Evolutionary conservation across 192 early-diverging fungal species (phyloP), one percentile per base, ranked within the genome.

Genomic region (Gonapodya sp.): DNA sequence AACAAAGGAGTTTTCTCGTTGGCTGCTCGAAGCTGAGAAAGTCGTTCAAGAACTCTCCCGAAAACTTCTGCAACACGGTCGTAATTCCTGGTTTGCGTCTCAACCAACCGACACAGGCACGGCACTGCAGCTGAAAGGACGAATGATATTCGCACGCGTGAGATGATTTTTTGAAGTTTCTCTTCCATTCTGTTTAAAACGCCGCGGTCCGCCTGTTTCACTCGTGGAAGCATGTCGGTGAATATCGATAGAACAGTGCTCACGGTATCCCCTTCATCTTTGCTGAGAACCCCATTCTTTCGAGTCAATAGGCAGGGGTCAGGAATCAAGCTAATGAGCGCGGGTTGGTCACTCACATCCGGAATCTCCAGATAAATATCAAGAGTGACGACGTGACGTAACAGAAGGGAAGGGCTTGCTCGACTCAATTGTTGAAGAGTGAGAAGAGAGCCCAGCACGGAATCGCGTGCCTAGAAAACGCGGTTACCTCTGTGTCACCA

Each of bases 21-120:
- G 8, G 46, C 46, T 16, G 46, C 24, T 16, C 46, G 46, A 64
- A 64, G 46, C 46, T 64, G 46, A 24, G 46, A 64, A 24, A 64
- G 46, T 64, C 46, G 8, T 24, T 64, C 46, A 16, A 64, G 46
- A 64, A 64, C 46, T 16, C 46, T 8, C 8, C 46, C 46, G 46
- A 64, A 64, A 64, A 64, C 46, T 24, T 64, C 46, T 64, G 46
- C 46, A 8, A 64, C 46, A 64, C 46, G 46, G 46, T 64, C 46
- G 81, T 89, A 89, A 34, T 86, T 88, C 75, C 87, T 79, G 2
- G 93, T 93, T 16, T 92, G 83, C 37, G 88, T 86, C 1, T 87
- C 87, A 18, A 93, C 87, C 72, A 95, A 88, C 0, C 83, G 86
- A 83, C 93, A 92, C 31, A 96, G 84, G 80, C 94, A 95, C 8